These are phyloP conservation scores for Kluyveromyces wickerhamii DNA, from an alignment of 805 yeast genomes.

Conservation along the genomic window DNA sequence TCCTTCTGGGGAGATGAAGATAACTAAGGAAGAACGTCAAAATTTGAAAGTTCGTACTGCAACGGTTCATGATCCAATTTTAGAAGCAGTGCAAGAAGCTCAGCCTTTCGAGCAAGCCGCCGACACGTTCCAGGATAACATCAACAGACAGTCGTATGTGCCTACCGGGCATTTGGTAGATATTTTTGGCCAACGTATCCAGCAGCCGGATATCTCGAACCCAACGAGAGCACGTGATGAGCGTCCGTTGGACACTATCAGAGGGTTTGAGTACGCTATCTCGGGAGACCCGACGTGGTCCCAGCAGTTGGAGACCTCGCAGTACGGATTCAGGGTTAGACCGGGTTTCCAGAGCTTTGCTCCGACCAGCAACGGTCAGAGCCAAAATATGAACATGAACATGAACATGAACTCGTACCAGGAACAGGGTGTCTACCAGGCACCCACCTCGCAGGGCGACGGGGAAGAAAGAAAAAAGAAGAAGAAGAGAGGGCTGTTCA, in stretches of 20 bases:
- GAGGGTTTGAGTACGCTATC: conserved; percentile 88
- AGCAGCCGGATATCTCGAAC: conserved; percentile 77
- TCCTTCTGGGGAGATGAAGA: conserved; percentile 25
- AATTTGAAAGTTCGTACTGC: conserved; percentile 58
- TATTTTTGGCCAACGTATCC: conserved; percentile 77
- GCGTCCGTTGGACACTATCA: conserved; percentile 92
- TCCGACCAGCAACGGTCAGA: conserved; percentile 25
- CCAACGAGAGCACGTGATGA: conserved; percentile 93
- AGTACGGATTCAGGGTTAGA: conserved; percentile 82
- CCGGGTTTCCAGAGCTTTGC: conserved; percentile 48
- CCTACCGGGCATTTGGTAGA: conserved; percentile 40
- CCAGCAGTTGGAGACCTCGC: conserved; percentile 71
- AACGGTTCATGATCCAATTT: conserved; percentile 80
- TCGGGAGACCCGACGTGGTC: conserved; percentile 67
- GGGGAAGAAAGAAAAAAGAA: conserved; percentile 42
- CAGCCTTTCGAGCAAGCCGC: conserved; percentile 82
- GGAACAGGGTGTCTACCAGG: conserved; percentile 55
- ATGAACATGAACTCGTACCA: conserved; percentile 25
- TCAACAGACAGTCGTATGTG: conserved; percentile 33
- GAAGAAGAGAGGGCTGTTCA: conserved; percentile 77
- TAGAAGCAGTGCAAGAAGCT: conserved; percentile 87
- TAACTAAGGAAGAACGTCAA: conserved; percentile 44
- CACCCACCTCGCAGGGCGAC: conserved; percentile 36
- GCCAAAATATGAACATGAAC: conserved; percentile 23
- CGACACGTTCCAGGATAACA: conserved; percentile 29